These are phyloP conservation scores for Alternaria sp. DNA, from an alignment of 2,329 filamentous ascomycete species.

Conservation along the genomic window DNA sequence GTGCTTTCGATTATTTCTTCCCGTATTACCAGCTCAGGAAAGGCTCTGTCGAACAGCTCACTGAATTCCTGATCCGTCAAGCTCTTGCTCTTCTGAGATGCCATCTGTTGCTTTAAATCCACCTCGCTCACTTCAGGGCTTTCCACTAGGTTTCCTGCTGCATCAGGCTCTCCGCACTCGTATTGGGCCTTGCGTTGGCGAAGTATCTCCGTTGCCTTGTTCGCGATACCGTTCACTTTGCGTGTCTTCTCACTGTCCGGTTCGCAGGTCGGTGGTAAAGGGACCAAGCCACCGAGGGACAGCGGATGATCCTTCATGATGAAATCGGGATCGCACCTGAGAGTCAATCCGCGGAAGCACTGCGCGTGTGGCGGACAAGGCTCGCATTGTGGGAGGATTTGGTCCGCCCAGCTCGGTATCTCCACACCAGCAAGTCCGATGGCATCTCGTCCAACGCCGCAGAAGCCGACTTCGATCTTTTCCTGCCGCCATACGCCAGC, in stretches of 20 bases:
- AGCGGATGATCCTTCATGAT: slow-evolving; percentile 85
- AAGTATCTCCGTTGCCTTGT: slow-evolving; percentile 86
- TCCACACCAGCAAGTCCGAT: slow-evolving; percentile 66
- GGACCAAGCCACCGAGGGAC: slow-evolving; percentile 79
- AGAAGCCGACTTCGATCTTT: slow-evolving; percentile 96
- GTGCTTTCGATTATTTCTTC: slow-evolving; percentile 67
- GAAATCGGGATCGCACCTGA: slow-evolving; percentile 86
- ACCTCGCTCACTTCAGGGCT: slow-evolving; percentile 72
- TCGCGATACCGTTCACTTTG: slow-evolving; percentile 84
- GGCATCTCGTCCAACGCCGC: slow-evolving; percentile 75
- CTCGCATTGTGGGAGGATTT: slow-evolving; percentile 83
- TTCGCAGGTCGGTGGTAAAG: slow-evolving; percentile 89
- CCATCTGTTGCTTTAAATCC: slow-evolving; percentile 79
- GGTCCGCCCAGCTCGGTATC: slow-evolving; percentile 76
- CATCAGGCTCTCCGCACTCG: slow-evolving; percentile 82
- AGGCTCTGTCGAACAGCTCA: slow-evolving; percentile 79
- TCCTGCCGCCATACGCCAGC: slow-evolving; percentile 89
- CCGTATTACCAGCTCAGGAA: slow-evolving; percentile 72
- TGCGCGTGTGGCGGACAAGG: slow-evolving; percentile 89
- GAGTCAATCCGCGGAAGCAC: slow-evolving; percentile 80
- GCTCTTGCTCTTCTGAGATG: slow-evolving; percentile 78
- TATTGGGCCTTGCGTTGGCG: slow-evolving; percentile 85
- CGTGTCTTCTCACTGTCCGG: slow-evolving; percentile 92
- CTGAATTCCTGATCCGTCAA: slow-evolving; percentile 92
- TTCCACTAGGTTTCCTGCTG: slow-evolving; percentile 66